Percentiles rank a stretch among this genome's conserved stretches.
These are phyloP conservation scores for Pichia exigua DNA, from an alignment of 805 yeast genomes.

Conservation along the genomic window DNA sequence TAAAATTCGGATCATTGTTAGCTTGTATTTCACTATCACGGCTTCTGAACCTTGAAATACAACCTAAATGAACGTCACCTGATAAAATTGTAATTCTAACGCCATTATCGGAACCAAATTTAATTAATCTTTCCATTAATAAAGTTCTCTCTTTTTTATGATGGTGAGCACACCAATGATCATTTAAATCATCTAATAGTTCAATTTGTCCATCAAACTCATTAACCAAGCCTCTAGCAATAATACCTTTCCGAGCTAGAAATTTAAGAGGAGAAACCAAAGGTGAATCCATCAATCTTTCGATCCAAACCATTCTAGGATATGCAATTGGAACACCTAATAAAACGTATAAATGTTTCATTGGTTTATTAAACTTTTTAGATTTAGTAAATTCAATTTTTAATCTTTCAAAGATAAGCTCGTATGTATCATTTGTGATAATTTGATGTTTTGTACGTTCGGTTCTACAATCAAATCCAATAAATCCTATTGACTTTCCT, in stretches of 20 bases:
- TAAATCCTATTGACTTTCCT: constrained; percentile 63
- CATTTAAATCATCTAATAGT: constrained; percentile 85
- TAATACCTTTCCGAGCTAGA: constrained; percentile 52
- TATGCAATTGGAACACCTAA: constrained; percentile 93
- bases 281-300: constrained; percentile 57
- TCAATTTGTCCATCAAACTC: constrained; percentile 91
- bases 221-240: constrained; percentile 70
- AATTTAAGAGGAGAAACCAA: constrained; percentile 56
- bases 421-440: constrained; percentile 49
- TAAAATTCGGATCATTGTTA: constrained; percentile 63
- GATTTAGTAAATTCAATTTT: constrained; percentile 42
- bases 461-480: constrained; percentile 89
- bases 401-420: constrained; percentile 51
- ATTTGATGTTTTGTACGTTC: constrained; percentile 66
- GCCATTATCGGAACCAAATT: constrained; percentile 55
- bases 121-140: constrained; percentile 52
- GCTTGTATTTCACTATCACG: constrained; percentile 42
- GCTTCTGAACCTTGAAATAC: constrained; percentile 69
- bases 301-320: constrained; percentile 90
- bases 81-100: constrained; percentile 76
- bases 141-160: constrained; percentile 82
- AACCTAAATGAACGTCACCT: constrained; percentile 91
- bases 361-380: constrained; percentile 32
- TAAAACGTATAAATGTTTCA: constrained; percentile 73
- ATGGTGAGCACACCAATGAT: constrained; percentile 90